Evolutionary conservation across 1,139 yeast species (phyloP).

Genomic region (Starmera stellimalicola): DNA sequence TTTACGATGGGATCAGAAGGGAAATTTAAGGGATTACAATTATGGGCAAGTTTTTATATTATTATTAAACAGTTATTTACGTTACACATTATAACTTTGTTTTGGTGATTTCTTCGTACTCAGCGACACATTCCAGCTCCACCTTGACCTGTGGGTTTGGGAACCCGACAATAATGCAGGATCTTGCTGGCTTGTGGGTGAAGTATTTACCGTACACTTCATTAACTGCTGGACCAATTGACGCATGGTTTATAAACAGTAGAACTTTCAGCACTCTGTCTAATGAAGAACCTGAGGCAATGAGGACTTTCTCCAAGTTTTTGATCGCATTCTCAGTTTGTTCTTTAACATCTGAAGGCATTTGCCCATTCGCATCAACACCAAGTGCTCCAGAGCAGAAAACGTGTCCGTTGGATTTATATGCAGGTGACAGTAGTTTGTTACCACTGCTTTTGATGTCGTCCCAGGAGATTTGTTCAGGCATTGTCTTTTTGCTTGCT

Average conservation of each 20-base stretch:
- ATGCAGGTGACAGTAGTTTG: slow-evolving; percentile 37
- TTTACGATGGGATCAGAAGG: too few species aligned
- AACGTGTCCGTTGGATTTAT: slow-evolving; percentile 38
- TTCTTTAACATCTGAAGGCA: slow-evolving; percentile 31
- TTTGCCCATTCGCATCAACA: slow-evolving; percentile 27
- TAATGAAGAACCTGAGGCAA: slow-evolving; percentile 38
- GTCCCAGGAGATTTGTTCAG: slow-evolving; percentile 23
- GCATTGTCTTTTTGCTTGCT: slow-evolving; percentile 9
- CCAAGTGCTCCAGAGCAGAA: slow-evolving; percentile 41
- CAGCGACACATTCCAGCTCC: slow-evolving; percentile 36
- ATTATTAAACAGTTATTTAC: too few species aligned
- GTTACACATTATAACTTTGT: slow-evolving; percentile 1
- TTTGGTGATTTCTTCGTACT: slow-evolving; percentile 7
- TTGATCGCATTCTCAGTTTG: slow-evolving; percentile 38
- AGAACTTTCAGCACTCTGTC: slow-evolving; percentile 44
- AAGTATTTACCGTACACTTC: slow-evolving; percentile 38
- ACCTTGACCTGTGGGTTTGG: slow-evolving; percentile 32
- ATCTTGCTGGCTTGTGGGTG: slow-evolving; percentile 44
- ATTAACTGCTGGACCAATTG: slow-evolving; percentile 36
- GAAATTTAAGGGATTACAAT: background rate
- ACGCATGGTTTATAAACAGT: slow-evolving; percentile 38
- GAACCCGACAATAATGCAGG: slow-evolving; percentile 40
- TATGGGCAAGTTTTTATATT: background rate
- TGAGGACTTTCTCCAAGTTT: slow-evolving; percentile 35
- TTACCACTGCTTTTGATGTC: slow-evolving; percentile 19